Conservation (phyloP, 768 basidiomycete species). For the Calocera cornea region DNA sequence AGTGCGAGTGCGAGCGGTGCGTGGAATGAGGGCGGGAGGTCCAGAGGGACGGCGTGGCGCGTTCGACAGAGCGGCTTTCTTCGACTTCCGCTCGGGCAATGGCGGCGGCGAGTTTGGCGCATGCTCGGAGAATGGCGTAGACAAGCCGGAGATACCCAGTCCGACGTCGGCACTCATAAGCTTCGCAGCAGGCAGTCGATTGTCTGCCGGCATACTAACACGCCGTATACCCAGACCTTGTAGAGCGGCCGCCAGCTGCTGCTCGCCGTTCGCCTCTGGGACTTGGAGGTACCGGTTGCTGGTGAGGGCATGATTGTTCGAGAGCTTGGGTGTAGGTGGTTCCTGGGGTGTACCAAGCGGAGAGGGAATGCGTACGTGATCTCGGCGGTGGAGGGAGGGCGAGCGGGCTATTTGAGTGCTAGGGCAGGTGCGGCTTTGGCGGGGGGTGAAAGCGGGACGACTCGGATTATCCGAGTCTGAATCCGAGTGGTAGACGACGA, state of each 20-base stretch:
- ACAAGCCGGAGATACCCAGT: background rate
- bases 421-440: background rate
- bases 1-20: background rate
- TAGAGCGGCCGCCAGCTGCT: background rate
- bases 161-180: background rate
- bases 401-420: background rate
- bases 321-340: background rate
- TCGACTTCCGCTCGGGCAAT: background rate
- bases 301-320: background rate
- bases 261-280: background rate
- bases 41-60: background rate
- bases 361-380: background rate
- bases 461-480: background rate
- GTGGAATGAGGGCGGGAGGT: background rate
- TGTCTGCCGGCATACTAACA: background rate
- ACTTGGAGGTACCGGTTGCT: background rate
- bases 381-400: background rate
- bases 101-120: background rate
- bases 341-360: background rate
- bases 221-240: background rate
- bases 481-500: background rate
- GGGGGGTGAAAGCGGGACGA: background rate
- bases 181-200: background rate
- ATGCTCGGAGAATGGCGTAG: background rate
- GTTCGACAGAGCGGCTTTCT: background rate